Conservation (phyloP, 768 basidiomycete genomes). For the Kwoniella botswanensis region DNA sequence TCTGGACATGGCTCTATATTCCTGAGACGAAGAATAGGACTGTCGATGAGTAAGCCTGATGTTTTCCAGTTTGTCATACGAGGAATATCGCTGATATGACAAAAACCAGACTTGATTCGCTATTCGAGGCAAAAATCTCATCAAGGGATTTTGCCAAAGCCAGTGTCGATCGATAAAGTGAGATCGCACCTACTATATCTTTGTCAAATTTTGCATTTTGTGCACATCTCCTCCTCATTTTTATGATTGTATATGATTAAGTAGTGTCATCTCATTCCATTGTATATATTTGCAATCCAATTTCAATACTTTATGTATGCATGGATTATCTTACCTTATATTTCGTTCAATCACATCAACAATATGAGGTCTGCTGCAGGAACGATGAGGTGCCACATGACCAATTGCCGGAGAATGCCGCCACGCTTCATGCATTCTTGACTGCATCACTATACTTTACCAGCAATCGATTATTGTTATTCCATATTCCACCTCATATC, state of each 20-base stretch:
- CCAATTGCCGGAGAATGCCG: conserved; percentile 6
- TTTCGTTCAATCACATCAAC: neutral
- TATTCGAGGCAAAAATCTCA: conserved; percentile 12
- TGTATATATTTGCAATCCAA: neutral
- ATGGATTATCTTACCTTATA: neutral
- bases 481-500: neutral
- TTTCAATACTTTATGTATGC: conserved; percentile 1
- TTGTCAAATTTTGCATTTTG: neutral
- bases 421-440: conserved; percentile 3
- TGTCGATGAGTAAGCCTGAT: conserved; percentile 18
- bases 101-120: conserved; percentile 1
- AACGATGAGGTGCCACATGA: conserved; percentile 1
- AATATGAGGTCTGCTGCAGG: no score
- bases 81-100: neutral
- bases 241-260: neutral
- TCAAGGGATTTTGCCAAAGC: conserved; percentile 7
- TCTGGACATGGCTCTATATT: conserved; percentile 21
- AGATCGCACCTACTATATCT: no score
- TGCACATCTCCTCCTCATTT: neutral
- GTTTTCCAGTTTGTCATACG: neutral
- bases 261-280: neutral
- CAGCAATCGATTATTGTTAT: neutral
- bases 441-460: neutral
- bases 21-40: conserved; percentile 24
- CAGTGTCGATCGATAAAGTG: neutral